phyloP scores from a whole-genome alignment of 1,284 basidiomycete genomes.

The Leccinum cinnamomeum region DNA sequence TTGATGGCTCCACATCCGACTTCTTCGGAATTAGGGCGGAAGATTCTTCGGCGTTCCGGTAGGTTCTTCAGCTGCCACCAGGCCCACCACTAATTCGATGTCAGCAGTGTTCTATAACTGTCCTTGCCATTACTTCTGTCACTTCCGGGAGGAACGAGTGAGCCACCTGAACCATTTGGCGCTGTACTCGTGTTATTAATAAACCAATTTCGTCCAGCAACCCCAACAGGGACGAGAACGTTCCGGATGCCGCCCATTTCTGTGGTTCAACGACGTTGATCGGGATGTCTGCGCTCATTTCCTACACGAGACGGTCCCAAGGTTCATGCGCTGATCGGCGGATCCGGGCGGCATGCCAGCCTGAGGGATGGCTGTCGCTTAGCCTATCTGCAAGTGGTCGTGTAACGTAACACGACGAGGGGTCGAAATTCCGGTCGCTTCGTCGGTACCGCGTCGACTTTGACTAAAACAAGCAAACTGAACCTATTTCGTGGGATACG shows the following conservation, averaged over 20 bases:
- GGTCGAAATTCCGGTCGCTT: not conserved
- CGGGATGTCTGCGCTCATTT: constrained; percentile 7
- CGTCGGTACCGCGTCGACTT: not conserved
- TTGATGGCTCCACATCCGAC: not conserved
- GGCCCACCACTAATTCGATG: not conserved
- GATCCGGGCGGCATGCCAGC: constrained; percentile 7
- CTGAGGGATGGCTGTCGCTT: not conserved
- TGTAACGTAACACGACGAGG: not conserved
- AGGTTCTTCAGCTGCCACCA: not conserved
- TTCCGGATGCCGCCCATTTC: constrained; percentile 17
- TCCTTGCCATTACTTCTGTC: not conserved
- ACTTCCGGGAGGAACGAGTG: not conserved
- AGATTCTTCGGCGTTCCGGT: not conserved
- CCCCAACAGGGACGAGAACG: not conserved
- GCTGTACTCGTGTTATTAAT: not conserved
- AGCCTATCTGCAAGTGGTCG: not conserved
- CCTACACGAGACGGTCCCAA: constrained; percentile 9
- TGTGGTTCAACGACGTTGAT: constrained; percentile 5
- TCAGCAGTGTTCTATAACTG: not conserved
- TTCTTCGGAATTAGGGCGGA: constrained; percentile 1
- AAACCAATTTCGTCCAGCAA: not conserved
- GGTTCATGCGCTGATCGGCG: not conserved
- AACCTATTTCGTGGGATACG: not conserved
- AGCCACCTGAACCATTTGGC: not conserved
- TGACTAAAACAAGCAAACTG: not conserved